These are phyloP conservation scores for Saprolegnia diclina DNA, from an alignment of 352 stramenopile species.

Conservation along the genomic window DNA sequence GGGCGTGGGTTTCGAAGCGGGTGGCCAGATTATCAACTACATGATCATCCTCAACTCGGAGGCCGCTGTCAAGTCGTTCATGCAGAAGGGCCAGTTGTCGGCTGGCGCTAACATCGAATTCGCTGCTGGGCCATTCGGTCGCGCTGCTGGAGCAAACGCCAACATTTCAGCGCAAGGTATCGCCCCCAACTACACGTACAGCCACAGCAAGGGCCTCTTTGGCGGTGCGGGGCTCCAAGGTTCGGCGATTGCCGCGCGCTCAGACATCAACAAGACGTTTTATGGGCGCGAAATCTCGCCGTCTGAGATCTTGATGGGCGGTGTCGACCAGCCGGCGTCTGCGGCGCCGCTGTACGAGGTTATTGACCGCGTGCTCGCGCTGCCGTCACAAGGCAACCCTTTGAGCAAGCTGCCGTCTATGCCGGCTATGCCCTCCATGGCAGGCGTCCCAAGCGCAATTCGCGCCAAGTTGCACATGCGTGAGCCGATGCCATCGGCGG, in stretches of 20 bases:
- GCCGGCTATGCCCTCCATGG: constrained; percentile 16
- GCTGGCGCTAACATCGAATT: constrained; percentile 78
- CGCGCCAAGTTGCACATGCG: constrained; percentile 22
- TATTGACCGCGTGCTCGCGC: constrained; percentile 64
- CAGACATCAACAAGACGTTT: constrained; percentile 84
- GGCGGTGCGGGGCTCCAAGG: constrained; percentile 76
- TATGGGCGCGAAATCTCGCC: constrained; percentile 82
- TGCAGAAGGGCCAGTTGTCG: constrained; percentile 79
- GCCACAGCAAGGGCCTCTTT: constrained; percentile 81
- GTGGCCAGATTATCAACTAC: constrained; percentile 80
- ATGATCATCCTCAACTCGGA: constrained; percentile 93
- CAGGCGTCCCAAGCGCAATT: not conserved
- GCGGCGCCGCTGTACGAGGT: constrained; percentile 77
- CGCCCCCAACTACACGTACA: constrained; percentile 85
- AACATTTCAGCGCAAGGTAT: constrained; percentile 72
- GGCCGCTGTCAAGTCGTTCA: constrained; percentile 86
- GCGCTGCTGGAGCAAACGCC: constrained; percentile 63
- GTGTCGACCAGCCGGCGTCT: constrained; percentile 73
- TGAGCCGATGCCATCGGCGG: constrained; percentile 65
- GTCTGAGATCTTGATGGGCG: constrained; percentile 76
- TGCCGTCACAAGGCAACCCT: constrained; percentile 36
- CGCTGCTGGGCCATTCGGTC: constrained; percentile 70
- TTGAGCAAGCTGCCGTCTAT: constrained; percentile 25
- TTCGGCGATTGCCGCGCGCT: constrained; percentile 66
- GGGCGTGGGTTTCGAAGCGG: constrained; percentile 72